Conservation (phyloP, 306 rosid species). For the Dalbergia oliveri region DNA sequence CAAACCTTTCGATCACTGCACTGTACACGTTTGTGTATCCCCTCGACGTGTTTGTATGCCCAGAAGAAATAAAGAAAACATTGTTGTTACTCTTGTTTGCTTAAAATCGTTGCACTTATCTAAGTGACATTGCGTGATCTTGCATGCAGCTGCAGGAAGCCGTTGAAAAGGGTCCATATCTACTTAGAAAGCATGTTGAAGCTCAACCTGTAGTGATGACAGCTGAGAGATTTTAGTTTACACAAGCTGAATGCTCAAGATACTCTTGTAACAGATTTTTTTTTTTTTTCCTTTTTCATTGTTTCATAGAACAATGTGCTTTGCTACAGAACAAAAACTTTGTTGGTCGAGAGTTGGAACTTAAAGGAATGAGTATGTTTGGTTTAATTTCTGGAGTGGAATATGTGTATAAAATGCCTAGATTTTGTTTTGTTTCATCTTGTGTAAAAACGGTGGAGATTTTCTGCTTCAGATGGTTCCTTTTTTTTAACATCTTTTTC, state of each 20-base stretch:
- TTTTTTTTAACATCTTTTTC: no score
- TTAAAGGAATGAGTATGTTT: neutral
- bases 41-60: neutral
- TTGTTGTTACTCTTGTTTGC: neutral
- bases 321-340: constrained; percentile 21
- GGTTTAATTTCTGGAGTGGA: constrained; percentile 8
- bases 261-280: neutral
- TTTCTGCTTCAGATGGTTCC: no score
- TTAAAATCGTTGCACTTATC: neutral
- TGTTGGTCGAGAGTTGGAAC: constrained; percentile 17
- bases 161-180: constrained; percentile 79
- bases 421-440: no score
- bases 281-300: neutral
- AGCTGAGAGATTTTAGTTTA: constrained; percentile 78
- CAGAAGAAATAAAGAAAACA: constrained; percentile 24
- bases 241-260: neutral
- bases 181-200: constrained; percentile 58
- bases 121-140: constrained; percentile 10
- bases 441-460: no score
- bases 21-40: constrained; percentile 5
- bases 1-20: constrained; percentile 11
- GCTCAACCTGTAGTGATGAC: constrained; percentile 85
- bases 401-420: neutral
- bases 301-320: neutral
- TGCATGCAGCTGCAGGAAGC: constrained; percentile 81